Base-by-base conservation (phyloP, 441 rosid genomes). In the Gossypium trilobum region DNA sequence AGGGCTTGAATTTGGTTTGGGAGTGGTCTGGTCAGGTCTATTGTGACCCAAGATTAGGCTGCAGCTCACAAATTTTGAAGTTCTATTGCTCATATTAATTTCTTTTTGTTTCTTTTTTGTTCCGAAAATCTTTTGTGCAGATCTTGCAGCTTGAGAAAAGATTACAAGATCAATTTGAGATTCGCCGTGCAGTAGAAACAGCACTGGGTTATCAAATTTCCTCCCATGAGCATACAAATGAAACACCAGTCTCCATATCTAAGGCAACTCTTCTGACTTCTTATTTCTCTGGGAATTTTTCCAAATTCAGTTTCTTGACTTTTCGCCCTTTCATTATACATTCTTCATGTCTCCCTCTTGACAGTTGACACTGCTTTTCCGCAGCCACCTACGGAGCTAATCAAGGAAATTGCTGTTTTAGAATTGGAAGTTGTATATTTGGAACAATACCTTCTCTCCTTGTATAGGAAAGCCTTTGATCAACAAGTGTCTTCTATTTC, bases 351-450 rank as follows among this genome's bases (percentile, higher is more conserved):
- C 68, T 63, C 11, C 9, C 39, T 69, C 25, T 33, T 76, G 36
- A 78, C 0, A 2, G 54, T 52, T 73, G 54, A 76, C 0, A 5
- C 74, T 9, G 48, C 60, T 63, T 39, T 62, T 74, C 63, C 46
- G 22, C 89, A 94, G 97, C 85, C 95, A 27, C 92, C 95, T 70
- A 84, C 81, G 39, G 91, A 90, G 71, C 74, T 94, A 67, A 92
- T 94, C 31, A 94, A 83, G 82, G 99, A 92, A 78, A 89, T 94
- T 14, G 91, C 97, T 0, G 89, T 88, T 50, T 78, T 94, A 39
- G 97, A 94, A 84, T 79, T 90, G 84, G 99, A 94, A 86, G 99
- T 94, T 62, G 88, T 86, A 67, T 77, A 90, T 80, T 80, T 94
- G 79, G 99, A 94, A 58, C 97, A 92, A 70, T 85, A 90, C 78